These are phyloP conservation scores for Gloeopeniophorella convolvens DNA, from an alignment of 768 basidiomycete species.

Conservation along the genomic window DNA sequence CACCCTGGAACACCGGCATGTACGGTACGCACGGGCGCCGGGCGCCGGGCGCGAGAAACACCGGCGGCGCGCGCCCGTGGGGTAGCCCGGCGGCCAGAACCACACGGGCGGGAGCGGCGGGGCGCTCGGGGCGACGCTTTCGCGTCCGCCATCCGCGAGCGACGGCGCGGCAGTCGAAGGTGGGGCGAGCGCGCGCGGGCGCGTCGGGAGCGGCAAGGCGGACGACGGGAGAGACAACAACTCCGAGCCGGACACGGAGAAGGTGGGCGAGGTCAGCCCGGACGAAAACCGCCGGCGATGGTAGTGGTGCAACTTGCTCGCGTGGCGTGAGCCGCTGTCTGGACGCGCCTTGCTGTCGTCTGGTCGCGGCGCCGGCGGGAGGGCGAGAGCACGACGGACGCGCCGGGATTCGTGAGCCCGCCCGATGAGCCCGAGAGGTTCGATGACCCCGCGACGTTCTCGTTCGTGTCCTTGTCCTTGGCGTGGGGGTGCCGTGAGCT, in stretches of 20 bases:
- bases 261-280: constrained; percentile 16
- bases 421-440: constrained; percentile 14
- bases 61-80: constrained; percentile 14
- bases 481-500: constrained; percentile 1
- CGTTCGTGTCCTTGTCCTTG: constrained; percentile 8
- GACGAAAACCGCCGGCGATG: constrained; percentile 10
- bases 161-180: not conserved
- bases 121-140: constrained; percentile 8
- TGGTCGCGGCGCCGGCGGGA: not conserved
- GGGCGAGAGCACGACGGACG: constrained; percentile 9
- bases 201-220: constrained; percentile 1
- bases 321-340: no score
- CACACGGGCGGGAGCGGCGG: constrained; percentile 18
- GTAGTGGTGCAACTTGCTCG: constrained; percentile 5
- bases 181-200: not conserved
- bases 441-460: constrained; percentile 18
- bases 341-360: no score
- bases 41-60: constrained; percentile 19
- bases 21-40: constrained; percentile 21
- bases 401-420: constrained; percentile 16
- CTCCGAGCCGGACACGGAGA: not conserved
- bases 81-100: constrained; percentile 20
- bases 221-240: not conserved
- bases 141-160: not conserved
- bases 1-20: constrained; percentile 19